phyloP scores from a whole-genome alignment of 148 eudicot genomes.

The Fagopyrum homotropicum region DNA sequence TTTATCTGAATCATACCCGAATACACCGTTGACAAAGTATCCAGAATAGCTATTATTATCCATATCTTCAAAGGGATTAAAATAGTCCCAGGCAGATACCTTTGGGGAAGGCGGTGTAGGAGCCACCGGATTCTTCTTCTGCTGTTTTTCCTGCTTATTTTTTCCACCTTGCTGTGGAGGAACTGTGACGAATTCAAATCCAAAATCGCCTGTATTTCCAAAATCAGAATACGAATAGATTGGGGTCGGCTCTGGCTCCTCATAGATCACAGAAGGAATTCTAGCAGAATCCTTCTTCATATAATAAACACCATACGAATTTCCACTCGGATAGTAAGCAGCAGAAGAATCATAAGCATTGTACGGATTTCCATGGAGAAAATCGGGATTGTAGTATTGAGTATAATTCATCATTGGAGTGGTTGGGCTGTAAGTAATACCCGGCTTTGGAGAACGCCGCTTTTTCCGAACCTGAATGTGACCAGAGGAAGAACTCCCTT shows the following conservation, averaged over 20 bases:
- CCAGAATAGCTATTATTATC: conserved; percentile 35
- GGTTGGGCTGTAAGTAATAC: conserved; percentile 26
- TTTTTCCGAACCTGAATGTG: neutral
- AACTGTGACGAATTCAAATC: conserved; percentile 23
- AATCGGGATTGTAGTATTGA: conserved; percentile 9
- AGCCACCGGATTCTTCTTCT: conserved; percentile 26
- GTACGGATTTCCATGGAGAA: conserved; percentile 16
- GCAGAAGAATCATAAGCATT: neutral
- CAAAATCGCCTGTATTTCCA: conserved; percentile 41
- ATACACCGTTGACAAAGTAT: conserved; percentile 24
- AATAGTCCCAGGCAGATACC: conserved; percentile 75
- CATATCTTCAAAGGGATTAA: conserved; percentile 61
- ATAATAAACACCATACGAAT: conserved; percentile 33
- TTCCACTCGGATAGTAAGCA: conserved; percentile 4
- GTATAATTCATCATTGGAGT: neutral
- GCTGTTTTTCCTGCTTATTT: conserved; percentile 21
- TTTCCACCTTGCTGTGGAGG: conserved; percentile 16
- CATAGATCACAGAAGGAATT: conserved; percentile 45
- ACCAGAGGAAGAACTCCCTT: conserved; percentile 1
- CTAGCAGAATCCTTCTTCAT: conserved; percentile 60
- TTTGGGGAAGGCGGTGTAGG: conserved; percentile 82
- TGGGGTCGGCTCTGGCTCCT: conserved; percentile 35
- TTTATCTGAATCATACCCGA: conserved; percentile 43
- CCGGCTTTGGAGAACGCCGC: conserved; percentile 24
- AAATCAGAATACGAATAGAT: conserved; percentile 30